Base-by-base conservation (phyloP, 257 asterid genomes). In the Capsicum chinense region DNA sequence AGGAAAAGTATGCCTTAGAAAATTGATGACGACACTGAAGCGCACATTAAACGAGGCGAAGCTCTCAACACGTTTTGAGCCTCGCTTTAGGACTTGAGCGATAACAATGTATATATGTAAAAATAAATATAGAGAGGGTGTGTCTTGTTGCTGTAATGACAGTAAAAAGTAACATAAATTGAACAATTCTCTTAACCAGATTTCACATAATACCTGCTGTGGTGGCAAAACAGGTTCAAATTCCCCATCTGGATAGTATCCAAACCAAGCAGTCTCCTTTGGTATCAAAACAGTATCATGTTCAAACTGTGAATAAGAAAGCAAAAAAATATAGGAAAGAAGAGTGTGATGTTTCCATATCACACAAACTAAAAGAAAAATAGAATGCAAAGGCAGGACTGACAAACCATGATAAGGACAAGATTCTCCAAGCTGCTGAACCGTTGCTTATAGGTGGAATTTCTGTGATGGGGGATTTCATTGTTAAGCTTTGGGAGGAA, bases 191-290 rank as follows among this genome's bases (percentile, higher is more conserved):
- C 47, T 62, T 57, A 2, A 64, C 79, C 79, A 33, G 16, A 48
- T 82, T 26, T 26, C 47, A 58, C 57, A 16, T n/a, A 9, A 66
- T 88, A 95, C 98, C 99, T 92, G 87, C 86, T 93, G 90, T 4
- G 97, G 93, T 26, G 93, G 86, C 92, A 94, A 87, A 85, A 92
- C 70, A 52, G 95, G 98, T 60, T 66, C 74, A 85, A 95, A 95
- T 62, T 90, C 92, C 56, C 99, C 99, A 86, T 94, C 96, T 14
- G 98, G 97, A 88, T 95, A 95, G 87, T 92, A 95, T 83, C 98
- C 99, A 81, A 95, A 95, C 99, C 98, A 95, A 52, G 99, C 56
- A 21, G 99, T 95, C 90, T 95, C 98, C 88, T 93, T 94, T 14
- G 99, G 98, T 87, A 95, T 93, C 89, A 95, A 76, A 54, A 95